These are phyloP conservation scores for Pythium biforme DNA, from an alignment of 352 stramenopile genomes.

Conservation along the genomic window DNA sequence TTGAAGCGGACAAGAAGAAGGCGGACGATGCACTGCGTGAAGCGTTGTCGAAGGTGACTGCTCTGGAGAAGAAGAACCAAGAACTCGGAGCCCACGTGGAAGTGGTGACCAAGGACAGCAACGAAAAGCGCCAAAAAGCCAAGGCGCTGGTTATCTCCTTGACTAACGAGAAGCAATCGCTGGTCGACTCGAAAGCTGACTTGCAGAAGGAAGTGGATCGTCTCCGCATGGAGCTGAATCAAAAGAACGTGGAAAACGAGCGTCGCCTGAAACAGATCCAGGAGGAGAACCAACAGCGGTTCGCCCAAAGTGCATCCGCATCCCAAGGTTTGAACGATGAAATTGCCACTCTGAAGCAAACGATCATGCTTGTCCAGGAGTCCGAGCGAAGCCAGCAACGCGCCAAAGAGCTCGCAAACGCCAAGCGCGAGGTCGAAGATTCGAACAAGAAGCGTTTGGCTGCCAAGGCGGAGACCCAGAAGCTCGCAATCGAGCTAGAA, in stretches of 20 bases:
- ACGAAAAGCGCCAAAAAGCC: conserved; percentile 69
- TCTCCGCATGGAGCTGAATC: conserved; percentile 74
- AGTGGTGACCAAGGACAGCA: conserved; percentile 49
- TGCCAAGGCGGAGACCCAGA: conserved; percentile 81
- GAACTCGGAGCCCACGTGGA: conserved; percentile 45
- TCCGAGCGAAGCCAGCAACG: conserved; percentile 71
- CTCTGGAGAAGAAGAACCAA: conserved; percentile 59
- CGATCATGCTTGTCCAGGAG: conserved; percentile 59
- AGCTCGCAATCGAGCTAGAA: conserved; percentile 72
- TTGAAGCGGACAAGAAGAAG: conserved; percentile 48
- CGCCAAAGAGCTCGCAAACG: conserved; percentile 57
- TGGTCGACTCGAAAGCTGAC: conserved; percentile 43
- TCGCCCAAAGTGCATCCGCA: conserved; percentile 37
- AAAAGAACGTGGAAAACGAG: conserved; percentile 73
- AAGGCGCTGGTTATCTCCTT: conserved; percentile 65
- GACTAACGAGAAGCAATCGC: conserved; percentile 59
- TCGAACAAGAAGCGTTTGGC: conserved; percentile 80
- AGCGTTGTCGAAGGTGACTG: conserved; percentile 34
- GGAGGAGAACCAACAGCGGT: conserved; percentile 54
- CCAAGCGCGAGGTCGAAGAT: conserved; percentile 74
- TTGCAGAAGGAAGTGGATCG: conserved; percentile 68
- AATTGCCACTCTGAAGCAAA: conserved; percentile 54
- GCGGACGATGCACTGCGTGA: conserved; percentile 35
- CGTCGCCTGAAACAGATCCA: conserved; percentile 57
- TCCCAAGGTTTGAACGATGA: conserved; percentile 62